These are phyloP conservation scores for Oxalis stricta DNA, from an alignment of 441 rosid species.

Conservation along the genomic window DNA sequence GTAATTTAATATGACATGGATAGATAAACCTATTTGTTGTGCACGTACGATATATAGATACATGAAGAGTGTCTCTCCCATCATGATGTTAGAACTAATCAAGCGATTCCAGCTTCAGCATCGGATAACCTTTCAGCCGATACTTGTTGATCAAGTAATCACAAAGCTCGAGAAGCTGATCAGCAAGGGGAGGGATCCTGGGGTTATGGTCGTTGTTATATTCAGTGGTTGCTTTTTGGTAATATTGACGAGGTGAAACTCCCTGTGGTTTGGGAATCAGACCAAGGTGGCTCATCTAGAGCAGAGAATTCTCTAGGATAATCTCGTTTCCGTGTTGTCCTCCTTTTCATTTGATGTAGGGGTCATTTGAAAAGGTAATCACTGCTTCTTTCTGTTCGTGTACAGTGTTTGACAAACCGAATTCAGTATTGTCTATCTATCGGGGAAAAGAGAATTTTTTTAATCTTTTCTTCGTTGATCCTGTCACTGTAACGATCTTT, in stretches of 20 bases:
- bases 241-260: slow-evolving; percentile 77
- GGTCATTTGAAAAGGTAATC: slow-evolving; percentile 81
- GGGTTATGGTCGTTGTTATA: slow-evolving; percentile 83
- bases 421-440: no score
- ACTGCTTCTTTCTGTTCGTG: neutral
- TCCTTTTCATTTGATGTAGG: slow-evolving; percentile 76
- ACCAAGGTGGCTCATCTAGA: slow-evolving; percentile 53
- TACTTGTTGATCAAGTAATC: slow-evolving; percentile 55
- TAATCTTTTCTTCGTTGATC: no score
- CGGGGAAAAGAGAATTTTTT: no score
- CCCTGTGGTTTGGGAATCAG: slow-evolving; percentile 91
- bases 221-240: slow-evolving; percentile 69
- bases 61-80: no score
- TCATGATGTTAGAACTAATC: no score
- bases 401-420: no score
- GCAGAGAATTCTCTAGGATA: slow-evolving; percentile 56
- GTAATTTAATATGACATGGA: no score
- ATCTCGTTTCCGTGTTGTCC: slow-evolving; percentile 90
- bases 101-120: slow-evolving; percentile 75
- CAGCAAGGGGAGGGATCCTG: slow-evolving; percentile 93
- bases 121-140: slow-evolving; percentile 29
- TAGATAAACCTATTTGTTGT: no score
- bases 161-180: slow-evolving; percentile 86
- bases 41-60: no score
- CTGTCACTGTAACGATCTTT: no score